Percentiles rank a stretch among this genome's conserved stretches.
These are phyloP conservation scores for Pyrenophora graminea DNA, from an alignment of 2,329 filamentous ascomycete species.

Conservation along the genomic window DNA sequence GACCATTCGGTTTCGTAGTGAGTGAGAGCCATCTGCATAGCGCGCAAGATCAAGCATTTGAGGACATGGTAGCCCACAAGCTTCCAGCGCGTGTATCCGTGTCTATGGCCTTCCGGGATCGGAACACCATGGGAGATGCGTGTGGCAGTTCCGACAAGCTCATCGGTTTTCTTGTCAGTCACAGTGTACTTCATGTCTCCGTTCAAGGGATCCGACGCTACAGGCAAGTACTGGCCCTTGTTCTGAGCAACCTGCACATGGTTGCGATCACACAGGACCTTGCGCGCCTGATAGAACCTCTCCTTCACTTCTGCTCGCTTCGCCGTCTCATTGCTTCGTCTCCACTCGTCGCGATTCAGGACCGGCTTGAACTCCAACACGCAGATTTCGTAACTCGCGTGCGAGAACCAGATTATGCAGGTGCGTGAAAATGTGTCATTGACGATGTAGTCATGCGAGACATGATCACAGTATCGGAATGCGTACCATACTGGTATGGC, in stretches of 20 bases:
- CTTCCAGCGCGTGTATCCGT: slow-evolving; percentile 5
- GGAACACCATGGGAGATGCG: background rate
- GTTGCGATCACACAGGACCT: slow-evolving; percentile 17
- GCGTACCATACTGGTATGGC: slow-evolving; percentile 15
- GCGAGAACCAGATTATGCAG: slow-evolving; percentile 25
- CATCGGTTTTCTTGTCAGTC: slow-evolving; percentile 9
- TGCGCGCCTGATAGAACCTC: slow-evolving; percentile 10
- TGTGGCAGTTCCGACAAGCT: background rate
- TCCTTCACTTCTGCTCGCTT: slow-evolving; percentile 3
- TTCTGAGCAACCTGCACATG: slow-evolving; percentile 1
- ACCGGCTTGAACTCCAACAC: slow-evolving; percentile 13
- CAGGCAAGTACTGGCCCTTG: background rate
- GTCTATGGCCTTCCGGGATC: background rate
- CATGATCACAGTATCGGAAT: slow-evolving; percentile 9
- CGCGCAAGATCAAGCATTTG: background rate
- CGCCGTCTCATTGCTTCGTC: background rate
- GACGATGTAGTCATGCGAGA: slow-evolving; percentile 7
- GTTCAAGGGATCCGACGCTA: background rate
- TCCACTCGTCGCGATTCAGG: background rate
- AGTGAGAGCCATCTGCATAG: background rate
- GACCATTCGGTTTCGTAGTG: background rate
- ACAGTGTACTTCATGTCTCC: background rate
- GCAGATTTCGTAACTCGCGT: slow-evolving; percentile 21
- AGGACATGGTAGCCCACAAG: slow-evolving; percentile 4
- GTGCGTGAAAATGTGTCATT: slow-evolving; percentile 23